phyloP scores from a whole-genome alignment of 2,329 filamentous ascomycete species.

The Fusarium sublunatum region DNA sequence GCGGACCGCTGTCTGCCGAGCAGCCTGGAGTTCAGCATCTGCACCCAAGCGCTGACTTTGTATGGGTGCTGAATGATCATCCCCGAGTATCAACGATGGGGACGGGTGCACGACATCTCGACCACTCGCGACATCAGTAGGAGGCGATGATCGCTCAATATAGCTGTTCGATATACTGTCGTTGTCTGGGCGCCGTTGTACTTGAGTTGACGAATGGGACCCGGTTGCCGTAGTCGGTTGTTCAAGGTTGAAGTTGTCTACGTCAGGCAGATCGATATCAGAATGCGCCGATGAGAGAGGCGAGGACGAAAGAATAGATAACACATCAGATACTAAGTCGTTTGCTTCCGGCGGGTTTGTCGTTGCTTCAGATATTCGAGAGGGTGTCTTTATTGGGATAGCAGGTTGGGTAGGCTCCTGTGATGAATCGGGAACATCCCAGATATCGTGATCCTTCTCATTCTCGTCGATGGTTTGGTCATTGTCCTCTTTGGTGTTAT shows the following conservation, averaged over 20 bases:
- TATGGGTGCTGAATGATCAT: conserved; percentile 3
- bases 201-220: conserved; percentile 2
- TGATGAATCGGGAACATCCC: conserved; percentile 55
- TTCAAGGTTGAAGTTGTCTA: conserved; percentile 36
- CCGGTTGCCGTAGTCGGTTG: conserved; percentile 1
- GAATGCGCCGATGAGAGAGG: conserved; percentile 51
- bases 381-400: conserved; percentile 5
- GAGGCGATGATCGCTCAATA: conserved; percentile 51
- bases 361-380: conserved; percentile 12
- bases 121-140: conserved; percentile 38
- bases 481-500: background rate
- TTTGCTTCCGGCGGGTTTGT: conserved; percentile 8
- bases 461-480: background rate
- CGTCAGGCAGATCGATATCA: conserved; percentile 41
- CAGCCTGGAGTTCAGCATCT: conserved; percentile 38
- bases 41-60: conserved; percentile 35
- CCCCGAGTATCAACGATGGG: background rate
- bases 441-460: conserved; percentile 45
- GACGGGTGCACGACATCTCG: background rate
- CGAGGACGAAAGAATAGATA: conserved; percentile 46
- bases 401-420: conserved; percentile 31
- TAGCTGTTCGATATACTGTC: conserved; percentile 55
- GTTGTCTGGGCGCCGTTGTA: conserved; percentile 10
- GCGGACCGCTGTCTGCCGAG: conserved; percentile 47
- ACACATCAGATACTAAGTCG: background rate